phyloP scores from a whole-genome alignment of 2,329 filamentous ascomycete species.

The Curvularia hawaiiensis region DNA sequence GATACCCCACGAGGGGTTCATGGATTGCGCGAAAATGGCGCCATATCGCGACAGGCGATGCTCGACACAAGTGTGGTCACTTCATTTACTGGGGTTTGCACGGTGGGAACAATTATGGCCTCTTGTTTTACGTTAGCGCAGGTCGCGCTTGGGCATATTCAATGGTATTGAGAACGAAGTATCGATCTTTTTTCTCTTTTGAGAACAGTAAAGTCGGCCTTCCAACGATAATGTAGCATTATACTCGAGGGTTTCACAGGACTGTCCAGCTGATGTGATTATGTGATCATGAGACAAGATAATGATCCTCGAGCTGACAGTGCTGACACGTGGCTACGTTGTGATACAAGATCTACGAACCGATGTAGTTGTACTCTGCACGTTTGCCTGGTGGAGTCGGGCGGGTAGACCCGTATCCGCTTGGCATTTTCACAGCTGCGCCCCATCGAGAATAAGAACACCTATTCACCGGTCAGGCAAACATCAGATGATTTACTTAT shows the following conservation, averaged over 20 bases:
- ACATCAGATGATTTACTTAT: neutral
- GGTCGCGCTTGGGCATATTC: conserved; percentile 3
- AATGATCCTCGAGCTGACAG: neutral
- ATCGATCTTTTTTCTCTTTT: conserved; percentile 1
- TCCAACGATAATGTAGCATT: neutral
- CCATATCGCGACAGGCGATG: conserved; percentile 23
- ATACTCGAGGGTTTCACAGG: neutral
- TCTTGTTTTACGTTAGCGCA: conserved; percentile 8
- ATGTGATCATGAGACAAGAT: neutral
- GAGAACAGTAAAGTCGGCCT: conserved; percentile 1
- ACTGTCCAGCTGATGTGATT: neutral
- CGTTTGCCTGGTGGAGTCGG: neutral
- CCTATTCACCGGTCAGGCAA: neutral
- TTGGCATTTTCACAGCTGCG: neutral
- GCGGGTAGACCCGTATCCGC: neutral
- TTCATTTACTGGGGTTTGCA: neutral
- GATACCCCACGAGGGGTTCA: neutral
- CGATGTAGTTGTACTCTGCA: neutral
- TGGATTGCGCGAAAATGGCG: conserved; percentile 22
- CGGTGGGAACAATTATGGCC: conserved; percentile 2
- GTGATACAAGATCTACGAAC: neutral
- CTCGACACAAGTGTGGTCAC: neutral
- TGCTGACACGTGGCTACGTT: neutral
- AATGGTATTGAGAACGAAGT: neutral
- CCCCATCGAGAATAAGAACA: neutral